Base-by-base conservation (phyloP, 208 protist genomes). In the Leptomonas seymouri region DNA sequence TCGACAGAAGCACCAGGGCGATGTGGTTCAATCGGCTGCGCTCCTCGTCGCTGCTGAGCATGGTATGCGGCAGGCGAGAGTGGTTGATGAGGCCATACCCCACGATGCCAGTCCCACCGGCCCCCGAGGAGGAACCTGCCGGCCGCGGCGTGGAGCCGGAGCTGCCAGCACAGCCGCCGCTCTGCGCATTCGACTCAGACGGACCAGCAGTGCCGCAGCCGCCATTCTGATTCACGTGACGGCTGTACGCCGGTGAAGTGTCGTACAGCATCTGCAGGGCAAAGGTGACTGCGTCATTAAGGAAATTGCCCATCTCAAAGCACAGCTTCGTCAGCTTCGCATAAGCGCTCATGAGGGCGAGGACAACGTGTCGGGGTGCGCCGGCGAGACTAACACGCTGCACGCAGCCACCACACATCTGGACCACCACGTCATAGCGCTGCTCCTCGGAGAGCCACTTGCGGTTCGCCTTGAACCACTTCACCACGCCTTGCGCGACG, bases 311-410 rank as follows among this genome's bases (percentile, higher is more conserved):
- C 31, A 77, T 85, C 57, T 85, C 85, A 68, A 90, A 92, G 59
- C 82, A 68, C 57, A 91, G 59, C 74, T 93, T 92, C 21, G 82
- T 90, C 28, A 93, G 50, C 65, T 86, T 86, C 7, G 85, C 85
- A 55, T 84, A 89, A 16, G 76, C 44, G 39, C 39, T 79, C 53
- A 95, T 67, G 45, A 93, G 57, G 49, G 73, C 81, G 53, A 81
- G 49, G 5, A 90, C 41, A 18, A 95, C 84, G 70, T 88, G 85
- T 28, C 83, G 82, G 39, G 87, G 87, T 14, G 87, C 88, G 9
- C 82, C 85, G 44, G 62, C 74, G 28, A 85, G 73, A 58, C 76
- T 74, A 9, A 90, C 51, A 23, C 88, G 79, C 64, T 80, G 84
- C 45, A 94, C 69, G 61, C 85, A 90, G 46, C 74, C 76, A 12